Percentiles rank a stretch among this genome's conserved stretches.
phyloP scores from a whole-genome alignment of 306 rosid species.

The Begonia peltatifolia region DNA sequence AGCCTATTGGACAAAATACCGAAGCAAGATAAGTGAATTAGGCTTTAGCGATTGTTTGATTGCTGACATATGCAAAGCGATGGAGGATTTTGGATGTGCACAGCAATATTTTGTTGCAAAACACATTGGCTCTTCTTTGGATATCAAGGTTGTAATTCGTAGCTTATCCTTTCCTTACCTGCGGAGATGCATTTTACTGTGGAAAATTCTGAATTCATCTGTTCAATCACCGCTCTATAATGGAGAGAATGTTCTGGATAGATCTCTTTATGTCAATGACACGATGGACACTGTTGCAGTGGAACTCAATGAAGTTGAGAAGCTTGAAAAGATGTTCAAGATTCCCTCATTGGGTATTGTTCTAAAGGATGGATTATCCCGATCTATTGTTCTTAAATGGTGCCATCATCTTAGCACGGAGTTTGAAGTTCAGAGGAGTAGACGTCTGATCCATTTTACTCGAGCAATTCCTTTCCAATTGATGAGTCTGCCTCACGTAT shows the following conservation, averaged over 20 bases:
- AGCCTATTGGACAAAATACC: slow-evolving; percentile 36
- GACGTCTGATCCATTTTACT: slow-evolving; percentile 30
- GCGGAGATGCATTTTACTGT: slow-evolving; percentile 82
- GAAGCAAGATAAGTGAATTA: slow-evolving; percentile 21
- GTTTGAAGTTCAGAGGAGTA: slow-evolving; percentile 26
- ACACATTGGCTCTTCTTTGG: slow-evolving; percentile 29
- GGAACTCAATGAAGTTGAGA: slow-evolving; percentile 51
- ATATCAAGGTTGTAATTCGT: slow-evolving; percentile 46
- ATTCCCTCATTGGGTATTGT: slow-evolving; percentile 65
- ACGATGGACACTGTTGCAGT: slow-evolving; percentile 24
- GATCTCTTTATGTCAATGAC: slow-evolving; percentile 28
- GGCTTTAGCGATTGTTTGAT: slow-evolving; percentile 46
- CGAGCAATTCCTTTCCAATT: slow-evolving; percentile 83
- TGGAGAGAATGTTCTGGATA: slow-evolving; percentile 36
- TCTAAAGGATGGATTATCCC: slow-evolving; percentile 48
- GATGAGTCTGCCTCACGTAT: slow-evolving; percentile 67
- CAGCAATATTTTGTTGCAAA: slow-evolving; percentile 46
- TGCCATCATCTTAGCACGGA: slow-evolving; percentile 53
- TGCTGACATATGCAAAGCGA: slow-evolving; percentile 46
- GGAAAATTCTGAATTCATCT: slow-evolving; percentile 50
- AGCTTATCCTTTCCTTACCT: slow-evolving; percentile 64
- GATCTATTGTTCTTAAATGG: slow-evolving; percentile 55
- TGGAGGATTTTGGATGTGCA: slow-evolving; percentile 32
- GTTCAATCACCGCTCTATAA: slow-evolving; percentile 49
- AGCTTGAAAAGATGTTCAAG: slow-evolving; percentile 62